Percentiles rank a stretch among this genome's conserved stretches.
Conservation (phyloP, 2,329 filamentous ascomycete genomes). For the Geosmithia flava region DNA sequence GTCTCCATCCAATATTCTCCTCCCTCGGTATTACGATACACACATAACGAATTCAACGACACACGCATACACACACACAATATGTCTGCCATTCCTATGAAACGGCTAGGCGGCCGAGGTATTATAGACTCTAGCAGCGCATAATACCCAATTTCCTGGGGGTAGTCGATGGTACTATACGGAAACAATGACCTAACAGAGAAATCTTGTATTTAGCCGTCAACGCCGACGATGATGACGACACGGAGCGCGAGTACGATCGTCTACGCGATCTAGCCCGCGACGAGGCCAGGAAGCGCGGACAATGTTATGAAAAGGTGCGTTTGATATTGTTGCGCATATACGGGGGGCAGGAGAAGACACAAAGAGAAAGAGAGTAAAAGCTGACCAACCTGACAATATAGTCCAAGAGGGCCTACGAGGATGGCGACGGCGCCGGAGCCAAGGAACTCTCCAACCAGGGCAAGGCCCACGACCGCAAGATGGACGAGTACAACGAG, state of each 20-base stretch:
- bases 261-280: slow-evolving; percentile 75
- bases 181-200: not conserved
- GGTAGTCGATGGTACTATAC: not conserved
- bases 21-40: not conserved
- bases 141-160: not conserved
- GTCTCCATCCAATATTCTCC: not conserved
- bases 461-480: slow-evolving; percentile 70
- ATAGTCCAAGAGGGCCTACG: slow-evolving; percentile 68
- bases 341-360: not conserved
- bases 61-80: not conserved
- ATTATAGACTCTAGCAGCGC: slow-evolving; percentile 14
- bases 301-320: slow-evolving; percentile 64
- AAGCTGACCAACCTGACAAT: not conserved
- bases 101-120: slow-evolving; percentile 31
- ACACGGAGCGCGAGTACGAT: slow-evolving; percentile 81
- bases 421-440: slow-evolving; percentile 65
- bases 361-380: not conserved
- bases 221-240: slow-evolving; percentile 54
- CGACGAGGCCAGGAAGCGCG: slow-evolving; percentile 67
- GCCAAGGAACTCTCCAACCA: slow-evolving; percentile 78
- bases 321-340: slow-evolving; percentile 6
- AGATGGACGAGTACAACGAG: slow-evolving; percentile 81
- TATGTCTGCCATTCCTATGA: slow-evolving; percentile 21
- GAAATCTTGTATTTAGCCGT: slow-evolving; percentile 42
- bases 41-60: slow-evolving; percentile 18